Conservation (phyloP, 2,329 filamentous ascomycete genomes). For the Fusarium piperis region DNA sequence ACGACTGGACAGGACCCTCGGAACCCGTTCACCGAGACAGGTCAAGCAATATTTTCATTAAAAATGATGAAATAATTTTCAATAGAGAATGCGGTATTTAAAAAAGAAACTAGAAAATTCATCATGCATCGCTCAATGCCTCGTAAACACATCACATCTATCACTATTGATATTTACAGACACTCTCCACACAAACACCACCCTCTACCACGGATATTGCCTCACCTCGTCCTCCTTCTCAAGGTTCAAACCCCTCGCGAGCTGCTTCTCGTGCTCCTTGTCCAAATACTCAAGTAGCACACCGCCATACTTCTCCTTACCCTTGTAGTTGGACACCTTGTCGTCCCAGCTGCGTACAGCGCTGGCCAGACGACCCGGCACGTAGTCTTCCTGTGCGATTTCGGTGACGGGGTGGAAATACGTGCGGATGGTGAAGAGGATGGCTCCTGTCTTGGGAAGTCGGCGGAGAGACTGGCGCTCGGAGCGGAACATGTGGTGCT, state of each 20-base stretch:
- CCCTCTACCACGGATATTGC: conserved; percentile 66
- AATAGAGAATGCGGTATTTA: not conserved
- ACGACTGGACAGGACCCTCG: not conserved
- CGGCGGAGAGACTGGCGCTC: conserved; percentile 77
- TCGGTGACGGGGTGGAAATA: conserved; percentile 80
- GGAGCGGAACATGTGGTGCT: conserved; percentile 80
- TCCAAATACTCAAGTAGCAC: conserved; percentile 83
- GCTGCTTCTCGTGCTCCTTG: conserved; percentile 76
- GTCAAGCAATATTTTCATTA: not conserved
- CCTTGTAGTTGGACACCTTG: conserved; percentile 81
- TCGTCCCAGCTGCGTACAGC: conserved; percentile 84
- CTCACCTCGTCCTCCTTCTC: conserved; percentile 67
- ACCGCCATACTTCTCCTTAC: conserved; percentile 76
- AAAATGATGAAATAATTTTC: accelerated
- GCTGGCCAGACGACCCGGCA: conserved; percentile 80
- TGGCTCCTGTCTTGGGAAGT: conserved; percentile 64
- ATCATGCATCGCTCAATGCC: not conserved
- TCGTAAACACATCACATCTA: not conserved
- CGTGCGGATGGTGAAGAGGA: conserved; percentile 81
- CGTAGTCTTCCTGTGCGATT: conserved; percentile 75
- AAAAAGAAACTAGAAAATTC: not conserved
- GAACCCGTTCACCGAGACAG: not conserved
- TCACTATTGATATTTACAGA: not conserved
- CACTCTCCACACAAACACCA: not conserved
- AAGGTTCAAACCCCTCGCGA: conserved; percentile 72